A percentile compares a stretch with the other conserved stretches of the same genome.
Conservation (phyloP, 2,329 filamentous ascomycete genomes). For the Amylocarpus encephaloides region DNA sequence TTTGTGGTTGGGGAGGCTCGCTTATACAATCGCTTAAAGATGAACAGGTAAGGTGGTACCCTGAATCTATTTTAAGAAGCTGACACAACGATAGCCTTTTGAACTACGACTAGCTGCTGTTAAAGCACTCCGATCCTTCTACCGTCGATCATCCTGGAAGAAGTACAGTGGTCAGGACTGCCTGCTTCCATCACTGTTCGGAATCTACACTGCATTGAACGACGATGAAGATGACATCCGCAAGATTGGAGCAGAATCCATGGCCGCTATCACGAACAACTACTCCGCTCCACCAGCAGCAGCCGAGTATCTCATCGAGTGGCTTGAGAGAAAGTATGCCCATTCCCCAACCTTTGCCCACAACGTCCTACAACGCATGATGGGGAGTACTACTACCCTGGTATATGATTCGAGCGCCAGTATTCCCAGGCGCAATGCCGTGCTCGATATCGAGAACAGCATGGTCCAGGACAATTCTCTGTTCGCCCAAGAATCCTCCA, state of each 20-base stretch:
- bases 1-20: neutral
- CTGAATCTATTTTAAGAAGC: neutral
- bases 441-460: neutral
- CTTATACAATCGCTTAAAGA: neutral
- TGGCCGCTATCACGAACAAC: neutral
- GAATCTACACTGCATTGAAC: neutral
- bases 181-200: neutral
- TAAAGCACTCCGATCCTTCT: neutral
- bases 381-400: neutral
- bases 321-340: neutral
- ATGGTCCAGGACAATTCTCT: neutral
- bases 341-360: neutral
- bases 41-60: neutral
- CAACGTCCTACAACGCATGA: neutral
- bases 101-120: neutral
- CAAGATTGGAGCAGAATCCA: neutral
- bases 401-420: neutral
- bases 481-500: neutral
- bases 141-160: neutral
- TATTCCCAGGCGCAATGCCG: neutral
- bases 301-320: neutral
- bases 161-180: neutral
- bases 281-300: neutral
- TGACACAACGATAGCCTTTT: neutral
- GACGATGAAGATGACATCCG: neutral